Evolutionary conservation across 495 filamentous ascomycete genomes (phyloP).

Genomic region (Geoglossum glabrum): DNA sequence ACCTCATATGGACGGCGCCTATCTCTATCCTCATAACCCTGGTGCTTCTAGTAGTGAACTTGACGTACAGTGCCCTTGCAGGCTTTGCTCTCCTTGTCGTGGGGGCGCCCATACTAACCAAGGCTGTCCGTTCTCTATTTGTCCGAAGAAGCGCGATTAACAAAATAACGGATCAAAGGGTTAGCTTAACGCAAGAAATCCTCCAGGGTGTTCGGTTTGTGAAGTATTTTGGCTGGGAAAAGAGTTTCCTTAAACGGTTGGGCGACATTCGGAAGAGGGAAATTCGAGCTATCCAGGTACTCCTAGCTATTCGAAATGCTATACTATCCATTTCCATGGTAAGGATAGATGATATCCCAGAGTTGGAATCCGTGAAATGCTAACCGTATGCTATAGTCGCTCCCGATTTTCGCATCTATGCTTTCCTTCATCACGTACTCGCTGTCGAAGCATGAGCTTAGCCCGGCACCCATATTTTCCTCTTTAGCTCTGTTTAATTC

Average conservation of each 20-base stretch:
- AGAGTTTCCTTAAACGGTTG: constrained; percentile 8
- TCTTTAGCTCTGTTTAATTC: constrained; percentile 86
- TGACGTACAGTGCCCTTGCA: constrained; percentile 10
- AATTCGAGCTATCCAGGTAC: constrained; percentile 6
- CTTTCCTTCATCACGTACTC: constrained; percentile 85
- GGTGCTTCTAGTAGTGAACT: constrained; percentile 7
- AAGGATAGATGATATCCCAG: constrained; percentile 9
- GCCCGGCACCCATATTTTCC: constrained; percentile 69
- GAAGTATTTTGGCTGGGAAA: constrained; percentile 11
- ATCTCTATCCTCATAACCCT: constrained; percentile 8
- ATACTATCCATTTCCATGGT: constrained; percentile 29
- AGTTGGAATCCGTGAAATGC: background rate
- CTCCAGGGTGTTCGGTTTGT: constrained; percentile 10
- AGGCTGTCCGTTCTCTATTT: constrained; percentile 5
- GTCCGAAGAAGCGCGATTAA: constrained; percentile 5
- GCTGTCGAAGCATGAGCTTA: constrained; percentile 45
- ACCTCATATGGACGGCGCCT: constrained; percentile 10
- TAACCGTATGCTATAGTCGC: constrained; percentile 20
- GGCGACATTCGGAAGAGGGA: constrained; percentile 6
- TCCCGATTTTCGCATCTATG: constrained; percentile 89
- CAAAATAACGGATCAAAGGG: constrained; percentile 11
- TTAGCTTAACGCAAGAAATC: constrained; percentile 11
- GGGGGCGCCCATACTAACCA: constrained; percentile 4
- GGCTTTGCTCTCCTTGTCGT: constrained; percentile 8
- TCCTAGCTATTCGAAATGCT: constrained; percentile 9